phyloP scores from a whole-genome alignment of 2,329 filamentous ascomycete genomes.

The Ophiostoma ulmi region DNA sequence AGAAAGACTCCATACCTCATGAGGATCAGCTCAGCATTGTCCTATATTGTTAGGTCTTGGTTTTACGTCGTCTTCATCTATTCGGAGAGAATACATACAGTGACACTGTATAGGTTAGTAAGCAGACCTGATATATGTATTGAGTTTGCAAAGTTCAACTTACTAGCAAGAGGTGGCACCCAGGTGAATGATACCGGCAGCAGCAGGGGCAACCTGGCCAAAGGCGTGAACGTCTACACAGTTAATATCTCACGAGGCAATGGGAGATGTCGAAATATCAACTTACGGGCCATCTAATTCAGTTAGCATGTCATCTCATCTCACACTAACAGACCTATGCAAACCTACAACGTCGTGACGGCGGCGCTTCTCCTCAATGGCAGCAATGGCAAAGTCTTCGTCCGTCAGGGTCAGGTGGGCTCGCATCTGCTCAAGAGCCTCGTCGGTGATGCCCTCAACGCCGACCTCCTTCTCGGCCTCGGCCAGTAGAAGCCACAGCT shows the following conservation, averaged over 20 bases:
- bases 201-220: slow-evolving; percentile 66
- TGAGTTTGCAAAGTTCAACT: slow-evolving; percentile 13
- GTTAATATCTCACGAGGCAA: neutral
- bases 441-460: slow-evolving; percentile 61
- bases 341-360: slow-evolving; percentile 46
- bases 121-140: neutral
- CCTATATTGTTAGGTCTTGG: slow-evolving; percentile 32
- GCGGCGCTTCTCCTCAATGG: slow-evolving; percentile 68
- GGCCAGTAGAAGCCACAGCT: slow-evolving; percentile 80
- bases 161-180: slow-evolving; percentile 54
- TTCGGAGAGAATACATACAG: neutral
- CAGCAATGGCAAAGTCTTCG: slow-evolving; percentile 66
- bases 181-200: slow-evolving; percentile 77
- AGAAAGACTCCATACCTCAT: slow-evolving; percentile 39
- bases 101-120: slow-evolving; percentile 21
- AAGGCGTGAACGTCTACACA: slow-evolving; percentile 64
- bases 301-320: slow-evolving; percentile 9
- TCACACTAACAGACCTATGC: neutral
- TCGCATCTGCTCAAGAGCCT: slow-evolving; percentile 73
- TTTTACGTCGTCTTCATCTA: neutral
- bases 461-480: slow-evolving; percentile 78
- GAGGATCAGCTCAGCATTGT: slow-evolving; percentile 74
- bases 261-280: neutral
- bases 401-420: slow-evolving; percentile 44
- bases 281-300: neutral